Conservation (phyloP, 2,329 filamentous ascomycete genomes). For the Fusarium pseudonygamai region DNA sequence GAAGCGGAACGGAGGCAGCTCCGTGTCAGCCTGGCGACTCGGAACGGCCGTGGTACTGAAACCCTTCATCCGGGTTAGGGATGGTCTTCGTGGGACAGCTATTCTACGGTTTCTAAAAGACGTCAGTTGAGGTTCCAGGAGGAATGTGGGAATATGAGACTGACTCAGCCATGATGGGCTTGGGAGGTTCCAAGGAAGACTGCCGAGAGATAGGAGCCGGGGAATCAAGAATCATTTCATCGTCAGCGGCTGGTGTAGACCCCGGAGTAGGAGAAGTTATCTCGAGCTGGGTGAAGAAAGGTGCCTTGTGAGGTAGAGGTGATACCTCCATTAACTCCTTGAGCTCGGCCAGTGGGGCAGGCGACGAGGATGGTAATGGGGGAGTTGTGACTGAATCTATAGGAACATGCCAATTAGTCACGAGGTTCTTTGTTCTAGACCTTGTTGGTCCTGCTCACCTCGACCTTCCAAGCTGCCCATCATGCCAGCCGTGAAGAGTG, state of each 20-base stretch:
- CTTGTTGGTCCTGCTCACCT: constrained; percentile 42
- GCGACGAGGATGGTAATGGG: constrained; percentile 83
- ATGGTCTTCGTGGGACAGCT: constrained; percentile 76
- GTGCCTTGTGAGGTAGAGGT: constrained; percentile 86
- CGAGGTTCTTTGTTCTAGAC: neutral
- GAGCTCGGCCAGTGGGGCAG: constrained; percentile 73
- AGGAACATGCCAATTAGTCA: constrained; percentile 38
- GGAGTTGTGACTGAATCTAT: constrained; percentile 84
- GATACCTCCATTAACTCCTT: constrained; percentile 98
- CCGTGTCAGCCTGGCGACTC: constrained; percentile 69
- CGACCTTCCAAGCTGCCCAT: constrained; percentile 49
- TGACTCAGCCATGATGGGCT: constrained; percentile 63
- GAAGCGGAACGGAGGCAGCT: constrained; percentile 80
- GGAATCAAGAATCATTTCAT: constrained; percentile 66
- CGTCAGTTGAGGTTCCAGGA: constrained; percentile 37
- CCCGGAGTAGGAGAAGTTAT: constrained; percentile 78
- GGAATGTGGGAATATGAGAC: constrained; percentile 44
- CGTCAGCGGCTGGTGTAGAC: constrained; percentile 54
- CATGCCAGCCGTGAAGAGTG: constrained; percentile 53
- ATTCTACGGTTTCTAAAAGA: constrained; percentile 67
- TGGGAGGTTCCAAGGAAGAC: constrained; percentile 59
- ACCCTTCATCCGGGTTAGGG: constrained; percentile 78
- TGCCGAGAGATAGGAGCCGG: constrained; percentile 61
- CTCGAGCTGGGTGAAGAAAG: constrained; percentile 72
- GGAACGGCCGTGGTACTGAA: constrained; percentile 74